Percentiles rank a stretch among this genome's conserved stretches.
Conservation (phyloP, 1,139 yeast species). For the Suhomyces bokatorum region DNA sequence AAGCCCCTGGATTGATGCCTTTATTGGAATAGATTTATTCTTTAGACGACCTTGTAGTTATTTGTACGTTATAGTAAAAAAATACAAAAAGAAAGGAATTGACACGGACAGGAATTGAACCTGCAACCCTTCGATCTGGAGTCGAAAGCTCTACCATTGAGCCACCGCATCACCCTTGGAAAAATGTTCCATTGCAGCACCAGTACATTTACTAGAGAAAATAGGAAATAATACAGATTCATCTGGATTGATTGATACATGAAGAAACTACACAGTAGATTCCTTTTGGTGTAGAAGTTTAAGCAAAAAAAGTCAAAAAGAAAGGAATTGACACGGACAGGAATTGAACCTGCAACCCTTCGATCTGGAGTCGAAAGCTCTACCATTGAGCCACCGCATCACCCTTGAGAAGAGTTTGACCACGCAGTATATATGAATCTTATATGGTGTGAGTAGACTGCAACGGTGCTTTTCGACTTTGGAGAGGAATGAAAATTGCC, state of each 20-base stretch:
- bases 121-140: conserved; percentile 68
- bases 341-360: conserved; percentile 78
- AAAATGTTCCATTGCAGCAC: too few species aligned
- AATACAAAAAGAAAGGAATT: conserved; percentile 12
- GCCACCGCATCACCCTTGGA: conserved; percentile 60
- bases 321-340: conserved; percentile 63
- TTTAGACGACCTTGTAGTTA: too few species aligned
- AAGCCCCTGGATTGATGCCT: too few species aligned
- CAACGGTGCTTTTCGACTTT: not conserved
- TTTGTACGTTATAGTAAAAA: not conserved
- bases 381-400: conserved; percentile 89
- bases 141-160: conserved; percentile 92
- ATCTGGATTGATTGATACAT: too few species aligned
- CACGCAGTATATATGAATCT: not conserved
- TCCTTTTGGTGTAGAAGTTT: not conserved
- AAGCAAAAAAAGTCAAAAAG: conserved; percentile 8
- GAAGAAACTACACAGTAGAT: not conserved
- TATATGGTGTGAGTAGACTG: not conserved
- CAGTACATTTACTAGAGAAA: too few species aligned
- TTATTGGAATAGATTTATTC: too few species aligned
- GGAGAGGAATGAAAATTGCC: too few species aligned
- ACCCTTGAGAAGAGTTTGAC: conserved; percentile 5
- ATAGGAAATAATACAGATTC: too few species aligned
- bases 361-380: conserved; percentile 88
- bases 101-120: conserved; percentile 28